Evolutionary conservation across 2,329 filamentous ascomycete genomes (phyloP).

Genomic region (Xylariaceae sp.): DNA sequence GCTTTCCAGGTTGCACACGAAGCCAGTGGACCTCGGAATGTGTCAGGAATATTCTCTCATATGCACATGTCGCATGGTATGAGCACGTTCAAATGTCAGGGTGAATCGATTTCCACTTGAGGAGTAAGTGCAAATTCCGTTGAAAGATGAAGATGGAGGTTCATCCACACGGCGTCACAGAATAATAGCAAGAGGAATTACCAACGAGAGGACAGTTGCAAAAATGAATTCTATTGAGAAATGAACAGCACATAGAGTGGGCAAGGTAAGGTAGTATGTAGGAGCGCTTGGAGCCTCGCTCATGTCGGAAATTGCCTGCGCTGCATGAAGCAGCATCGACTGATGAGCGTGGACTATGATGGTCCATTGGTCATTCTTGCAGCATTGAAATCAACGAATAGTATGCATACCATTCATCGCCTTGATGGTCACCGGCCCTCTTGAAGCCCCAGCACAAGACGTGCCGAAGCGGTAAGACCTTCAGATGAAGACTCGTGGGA

Average conservation of each 20-base stretch:
- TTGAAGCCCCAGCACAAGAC: constrained; percentile 33
- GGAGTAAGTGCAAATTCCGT: too few relatives aligned
- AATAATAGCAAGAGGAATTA: too few relatives aligned
- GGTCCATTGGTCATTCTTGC: constrained; percentile 44
- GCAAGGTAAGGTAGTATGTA: constrained; percentile 31
- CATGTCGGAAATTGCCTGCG: constrained; percentile 32
- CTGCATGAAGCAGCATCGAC: constrained; percentile 21
- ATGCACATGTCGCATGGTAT: too few relatives aligned
- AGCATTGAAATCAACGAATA: constrained; percentile 26
- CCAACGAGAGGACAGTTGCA: too few relatives aligned
- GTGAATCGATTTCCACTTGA: too few relatives aligned
- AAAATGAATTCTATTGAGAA: too few relatives aligned
- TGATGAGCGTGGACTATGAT: constrained; percentile 52
- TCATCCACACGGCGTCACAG: too few relatives aligned
- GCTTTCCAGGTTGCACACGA: background rate
- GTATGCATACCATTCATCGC: constrained; percentile 19
- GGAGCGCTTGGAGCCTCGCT: constrained; percentile 51
- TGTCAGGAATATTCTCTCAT: too few relatives aligned
- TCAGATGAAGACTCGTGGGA: constrained; percentile 30
- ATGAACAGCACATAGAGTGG: too few relatives aligned
- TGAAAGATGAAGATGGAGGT: too few relatives aligned
- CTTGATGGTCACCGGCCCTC: constrained; percentile 26
- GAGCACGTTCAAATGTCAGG: too few relatives aligned
- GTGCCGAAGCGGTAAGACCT: constrained; percentile 30
- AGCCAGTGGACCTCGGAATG: too few relatives aligned